phyloP scores from a whole-genome alignment of 176 grass and related monocot species.

The Cenchrus fungigraminus region DNA sequence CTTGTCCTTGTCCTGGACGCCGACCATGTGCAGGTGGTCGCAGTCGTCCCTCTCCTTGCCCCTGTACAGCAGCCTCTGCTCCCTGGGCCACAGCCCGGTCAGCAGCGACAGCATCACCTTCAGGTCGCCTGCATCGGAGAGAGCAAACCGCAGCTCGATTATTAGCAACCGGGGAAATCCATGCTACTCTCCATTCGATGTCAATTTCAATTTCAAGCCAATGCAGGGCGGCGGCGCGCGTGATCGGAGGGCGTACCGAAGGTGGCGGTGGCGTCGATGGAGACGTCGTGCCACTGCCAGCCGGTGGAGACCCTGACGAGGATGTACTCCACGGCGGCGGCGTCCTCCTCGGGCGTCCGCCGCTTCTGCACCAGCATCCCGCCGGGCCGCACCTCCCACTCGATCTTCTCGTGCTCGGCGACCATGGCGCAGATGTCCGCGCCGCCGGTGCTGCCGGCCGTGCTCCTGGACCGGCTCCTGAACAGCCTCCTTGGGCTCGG shows the following conservation, averaged over 20 bases:
- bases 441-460: not conserved
- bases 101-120: constrained; percentile 70
- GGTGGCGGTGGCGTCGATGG: constrained; percentile 72
- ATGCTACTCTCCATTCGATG: not conserved
- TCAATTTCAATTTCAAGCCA: too few relatives aligned
- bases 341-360: constrained; percentile 31
- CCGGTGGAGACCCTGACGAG: constrained; percentile 51
- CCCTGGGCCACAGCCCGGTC: constrained; percentile 79
- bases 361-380: constrained; percentile 94
- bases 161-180: not conserved
- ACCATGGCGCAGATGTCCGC: constrained; percentile 52
- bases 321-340: constrained; percentile 43
- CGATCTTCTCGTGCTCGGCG: constrained; percentile 59
- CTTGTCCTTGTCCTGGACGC: constrained; percentile 83
- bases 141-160: not conserved
- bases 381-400: constrained; percentile 76
- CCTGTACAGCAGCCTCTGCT: constrained; percentile 85
- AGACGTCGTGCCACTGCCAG: constrained; percentile 70
- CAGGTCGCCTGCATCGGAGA: constrained; percentile 61
- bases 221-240: too few relatives aligned
- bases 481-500: constrained; percentile 79
- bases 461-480: constrained; percentile 57
- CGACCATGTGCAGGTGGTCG: constrained; percentile 92
- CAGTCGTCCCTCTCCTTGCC: constrained; percentile 81
- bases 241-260: constrained; percentile 50